These are phyloP conservation scores for Fusarium haematococcum DNA, from an alignment of 2,329 filamentous ascomycete species.

Conservation along the genomic window DNA sequence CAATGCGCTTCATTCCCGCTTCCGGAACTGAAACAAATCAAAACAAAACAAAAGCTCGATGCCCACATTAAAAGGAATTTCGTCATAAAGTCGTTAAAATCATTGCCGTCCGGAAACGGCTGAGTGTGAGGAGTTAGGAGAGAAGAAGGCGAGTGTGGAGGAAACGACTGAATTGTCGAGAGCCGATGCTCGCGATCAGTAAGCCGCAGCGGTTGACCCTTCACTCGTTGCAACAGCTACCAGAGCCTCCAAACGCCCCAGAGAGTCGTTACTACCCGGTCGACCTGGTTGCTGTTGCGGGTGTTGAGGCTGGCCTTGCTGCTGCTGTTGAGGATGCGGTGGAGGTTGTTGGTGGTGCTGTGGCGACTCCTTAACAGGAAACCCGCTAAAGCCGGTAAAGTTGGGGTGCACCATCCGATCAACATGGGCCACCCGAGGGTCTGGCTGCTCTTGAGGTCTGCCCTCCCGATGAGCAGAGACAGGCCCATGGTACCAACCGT, in stretches of 20 bases:
- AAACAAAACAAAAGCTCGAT: background rate
- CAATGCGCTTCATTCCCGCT: conserved; percentile 38
- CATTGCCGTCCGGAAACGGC: conserved; percentile 32
- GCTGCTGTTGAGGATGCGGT: conserved; percentile 24
- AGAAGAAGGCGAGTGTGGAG: background rate
- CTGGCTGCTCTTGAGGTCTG: conserved; percentile 42
- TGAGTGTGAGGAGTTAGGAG: background rate
- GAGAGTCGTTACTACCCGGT: conserved; percentile 47
- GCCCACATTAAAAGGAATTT: conserved; percentile 20
- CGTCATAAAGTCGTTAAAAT: conserved; percentile 42
- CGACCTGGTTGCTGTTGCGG: conserved; percentile 48
- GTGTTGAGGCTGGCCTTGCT: conserved; percentile 30
- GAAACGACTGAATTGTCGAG: background rate
- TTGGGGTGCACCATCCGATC: conserved; percentile 71
- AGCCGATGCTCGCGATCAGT: conserved; percentile 37
- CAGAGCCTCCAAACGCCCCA: conserved; percentile 55
- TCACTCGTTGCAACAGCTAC: conserved; percentile 60
- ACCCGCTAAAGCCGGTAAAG: conserved; percentile 63
- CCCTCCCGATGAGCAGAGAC: conserved; percentile 54
- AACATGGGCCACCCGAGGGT: conserved; percentile 58
- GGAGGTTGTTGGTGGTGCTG: conserved; percentile 46
- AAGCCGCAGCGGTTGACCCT: conserved; percentile 56
- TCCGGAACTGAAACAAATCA: conserved; percentile 26
- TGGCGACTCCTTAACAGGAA: conserved; percentile 54
- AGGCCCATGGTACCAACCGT: conserved; percentile 77